These are phyloP conservation scores for Trichophyton mentagrophytes DNA, from an alignment of 2,329 filamentous ascomycete species.

Conservation along the genomic window DNA sequence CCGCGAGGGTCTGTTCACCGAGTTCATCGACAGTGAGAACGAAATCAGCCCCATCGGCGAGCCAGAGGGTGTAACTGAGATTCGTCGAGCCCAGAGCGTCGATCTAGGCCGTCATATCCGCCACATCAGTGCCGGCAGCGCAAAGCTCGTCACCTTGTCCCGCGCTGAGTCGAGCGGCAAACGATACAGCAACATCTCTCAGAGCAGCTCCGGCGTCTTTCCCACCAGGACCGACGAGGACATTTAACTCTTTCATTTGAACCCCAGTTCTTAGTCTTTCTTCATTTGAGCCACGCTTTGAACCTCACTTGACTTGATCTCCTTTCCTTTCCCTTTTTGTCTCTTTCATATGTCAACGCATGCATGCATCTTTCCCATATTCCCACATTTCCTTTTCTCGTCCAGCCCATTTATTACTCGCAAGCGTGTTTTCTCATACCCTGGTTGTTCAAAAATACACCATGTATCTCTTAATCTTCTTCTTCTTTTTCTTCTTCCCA, in stretches of 20 bases:
- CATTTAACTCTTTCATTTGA: background rate
- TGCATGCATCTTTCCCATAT: background rate
- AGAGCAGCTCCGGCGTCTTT: conserved; percentile 7
- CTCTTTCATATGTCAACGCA: conserved; percentile 5
- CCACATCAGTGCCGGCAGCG: conserved; percentile 66
- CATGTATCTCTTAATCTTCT: background rate
- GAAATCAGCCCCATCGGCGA: conserved; percentile 25
- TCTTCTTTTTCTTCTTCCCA: background rate
- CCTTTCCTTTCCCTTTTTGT: background rate
- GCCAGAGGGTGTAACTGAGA: conserved; percentile 17
- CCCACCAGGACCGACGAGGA: background rate
- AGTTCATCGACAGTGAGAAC: conserved; percentile 30
- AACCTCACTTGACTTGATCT: background rate
- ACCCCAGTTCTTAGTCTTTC: too few species aligned
- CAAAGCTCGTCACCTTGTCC: conserved; percentile 58
- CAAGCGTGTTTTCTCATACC: background rate
- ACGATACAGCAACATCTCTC: conserved; percentile 9
- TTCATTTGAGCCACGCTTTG: background rate
- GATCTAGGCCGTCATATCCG: conserved; percentile 54
- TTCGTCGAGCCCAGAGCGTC: conserved; percentile 59
- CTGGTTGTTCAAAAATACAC: background rate
- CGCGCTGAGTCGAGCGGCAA: conserved; percentile 20
- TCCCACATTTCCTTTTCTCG: background rate
- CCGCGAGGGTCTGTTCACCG: conserved; percentile 46
- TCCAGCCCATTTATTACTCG: background rate